A percentile compares a stretch with the other conserved stretches of the same genome.
Conservation (phyloP, 176 grass and related monocot genomes). For the Pontederia paniculata region DNA sequence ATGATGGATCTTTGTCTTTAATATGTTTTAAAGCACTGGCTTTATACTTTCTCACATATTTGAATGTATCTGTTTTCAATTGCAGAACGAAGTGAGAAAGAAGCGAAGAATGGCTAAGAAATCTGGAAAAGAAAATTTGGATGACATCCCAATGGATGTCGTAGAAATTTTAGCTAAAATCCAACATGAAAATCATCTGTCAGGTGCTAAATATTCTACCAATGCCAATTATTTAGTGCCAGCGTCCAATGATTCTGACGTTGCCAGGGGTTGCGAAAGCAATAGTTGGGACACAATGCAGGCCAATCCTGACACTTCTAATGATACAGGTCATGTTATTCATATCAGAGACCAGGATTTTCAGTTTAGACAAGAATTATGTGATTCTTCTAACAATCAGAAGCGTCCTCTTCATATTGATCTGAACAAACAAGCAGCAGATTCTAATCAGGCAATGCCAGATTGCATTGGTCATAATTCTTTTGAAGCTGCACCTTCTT, state of each 20-base stretch:
- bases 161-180: conserved; percentile 68
- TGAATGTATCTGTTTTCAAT: conserved; percentile 3
- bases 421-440: conserved; percentile 10
- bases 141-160: conserved; percentile 85
- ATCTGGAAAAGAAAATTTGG: conserved; percentile 19
- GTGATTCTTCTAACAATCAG: neutral
- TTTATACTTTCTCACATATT: too few species aligned
- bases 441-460: conserved; percentile 16
- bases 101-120: conserved; percentile 21
- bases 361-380: conserved; percentile 18
- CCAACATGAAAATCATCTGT: conserved; percentile 38
- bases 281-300: conserved; percentile 10
- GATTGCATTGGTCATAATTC: conserved; percentile 20
- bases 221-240: conserved; percentile 3
- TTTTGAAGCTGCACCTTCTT: conserved; percentile 3
- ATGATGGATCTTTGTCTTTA: too few species aligned
- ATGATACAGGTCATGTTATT: conserved; percentile 21
- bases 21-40: too few species aligned
- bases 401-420: conserved; percentile 2
- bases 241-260: conserved; percentile 8
- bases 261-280: conserved; percentile 14
- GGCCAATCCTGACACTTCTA: conserved; percentile 15
- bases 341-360: conserved; percentile 8
- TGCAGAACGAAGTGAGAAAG: conserved; percentile 17
- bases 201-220: conserved; percentile 20